These are phyloP conservation scores for Avena insularis DNA, from an alignment of 176 grass and related monocot species.

Conservation along the genomic window DNA sequence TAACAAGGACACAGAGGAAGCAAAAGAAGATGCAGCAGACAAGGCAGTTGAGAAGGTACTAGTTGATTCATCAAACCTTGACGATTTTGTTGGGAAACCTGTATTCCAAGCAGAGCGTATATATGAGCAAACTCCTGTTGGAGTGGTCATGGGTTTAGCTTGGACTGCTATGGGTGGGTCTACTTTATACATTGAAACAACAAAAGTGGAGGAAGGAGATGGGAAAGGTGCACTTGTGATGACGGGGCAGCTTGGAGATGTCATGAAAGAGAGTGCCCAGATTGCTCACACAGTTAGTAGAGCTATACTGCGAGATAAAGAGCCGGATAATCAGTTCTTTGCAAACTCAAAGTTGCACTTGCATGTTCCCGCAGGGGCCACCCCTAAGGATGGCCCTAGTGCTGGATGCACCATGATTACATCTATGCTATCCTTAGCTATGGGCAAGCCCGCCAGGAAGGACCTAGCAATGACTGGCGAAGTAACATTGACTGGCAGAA, in stretches of 20 bases:
- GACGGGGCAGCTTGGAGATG: slow-evolving; percentile 96
- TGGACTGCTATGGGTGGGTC: slow-evolving; percentile 97
- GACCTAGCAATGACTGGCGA: slow-evolving; percentile 96
- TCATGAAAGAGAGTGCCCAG: slow-evolving; percentile 98
- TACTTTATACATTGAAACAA: slow-evolving; percentile 84
- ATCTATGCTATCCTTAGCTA: slow-evolving; percentile 89
- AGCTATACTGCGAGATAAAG: slow-evolving; percentile 76
- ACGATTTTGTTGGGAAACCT: slow-evolving; percentile 93
- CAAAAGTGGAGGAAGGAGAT: slow-evolving; percentile 80
- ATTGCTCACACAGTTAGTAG: slow-evolving; percentile 89
- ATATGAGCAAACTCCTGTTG: slow-evolving; percentile 89
- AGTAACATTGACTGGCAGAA: slow-evolving; percentile 88
- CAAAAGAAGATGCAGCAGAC: slow-evolving; percentile 43
- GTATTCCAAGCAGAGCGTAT: slow-evolving; percentile 96
- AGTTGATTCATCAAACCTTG: slow-evolving; percentile 72
- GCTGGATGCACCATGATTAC: slow-evolving; percentile 97
- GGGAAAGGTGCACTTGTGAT: slow-evolving; percentile 84
- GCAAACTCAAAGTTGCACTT: slow-evolving; percentile 83
- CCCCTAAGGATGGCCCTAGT: slow-evolving; percentile 95
- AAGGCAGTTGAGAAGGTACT: slow-evolving; percentile 67
- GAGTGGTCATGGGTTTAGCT: slow-evolving; percentile 97
- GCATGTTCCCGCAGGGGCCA: slow-evolving; percentile 91
- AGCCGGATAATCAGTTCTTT: slow-evolving; percentile 75
- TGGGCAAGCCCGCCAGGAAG: slow-evolving; percentile 80
- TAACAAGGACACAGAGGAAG: slow-evolving; percentile 40